phyloP scores from a whole-genome alignment of 441 rosid genomes.

The Melastoma candidum region DNA sequence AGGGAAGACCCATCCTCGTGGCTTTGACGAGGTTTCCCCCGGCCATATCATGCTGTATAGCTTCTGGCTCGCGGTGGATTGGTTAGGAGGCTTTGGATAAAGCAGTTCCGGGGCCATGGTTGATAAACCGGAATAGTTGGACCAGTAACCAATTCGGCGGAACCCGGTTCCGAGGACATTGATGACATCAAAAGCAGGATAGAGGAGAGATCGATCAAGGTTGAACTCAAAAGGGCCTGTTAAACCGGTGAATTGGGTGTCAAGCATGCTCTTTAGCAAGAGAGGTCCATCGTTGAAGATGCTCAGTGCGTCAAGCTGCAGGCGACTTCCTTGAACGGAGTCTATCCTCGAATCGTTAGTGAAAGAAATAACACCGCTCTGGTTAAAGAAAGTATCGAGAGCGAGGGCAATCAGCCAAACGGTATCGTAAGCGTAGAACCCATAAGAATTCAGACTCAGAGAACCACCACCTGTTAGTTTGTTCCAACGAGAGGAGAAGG shows the following conservation, averaged over 20 bases:
- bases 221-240: constrained; percentile 62
- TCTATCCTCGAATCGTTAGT: constrained; percentile 54
- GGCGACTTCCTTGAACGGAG: constrained; percentile 29
- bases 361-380: constrained; percentile 66
- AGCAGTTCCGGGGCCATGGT: constrained; percentile 48
- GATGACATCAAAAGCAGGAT: constrained; percentile 69
- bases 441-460: constrained; percentile 60
- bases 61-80: constrained; percentile 38
- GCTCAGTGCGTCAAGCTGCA: constrained; percentile 60
- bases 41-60: constrained; percentile 72
- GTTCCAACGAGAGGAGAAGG: constrained; percentile 51
- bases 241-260: constrained; percentile 53
- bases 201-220: constrained; percentile 37
- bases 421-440: constrained; percentile 77
- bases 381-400: constrained; percentile 54
- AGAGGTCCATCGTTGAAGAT: constrained; percentile 50
- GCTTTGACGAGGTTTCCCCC: constrained; percentile 53
- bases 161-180: constrained; percentile 76
- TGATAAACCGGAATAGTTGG: constrained; percentile 77
- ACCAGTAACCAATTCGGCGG: constrained; percentile 80
- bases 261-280: constrained; percentile 46
- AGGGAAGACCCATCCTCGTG: constrained; percentile 93
- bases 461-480: constrained; percentile 34
- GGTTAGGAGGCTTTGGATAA: constrained; percentile 42
- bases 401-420: constrained; percentile 78